Conservation (phyloP, 2,329 filamentous ascomycete genomes). For the Endoconidiophora polonica region DNA sequence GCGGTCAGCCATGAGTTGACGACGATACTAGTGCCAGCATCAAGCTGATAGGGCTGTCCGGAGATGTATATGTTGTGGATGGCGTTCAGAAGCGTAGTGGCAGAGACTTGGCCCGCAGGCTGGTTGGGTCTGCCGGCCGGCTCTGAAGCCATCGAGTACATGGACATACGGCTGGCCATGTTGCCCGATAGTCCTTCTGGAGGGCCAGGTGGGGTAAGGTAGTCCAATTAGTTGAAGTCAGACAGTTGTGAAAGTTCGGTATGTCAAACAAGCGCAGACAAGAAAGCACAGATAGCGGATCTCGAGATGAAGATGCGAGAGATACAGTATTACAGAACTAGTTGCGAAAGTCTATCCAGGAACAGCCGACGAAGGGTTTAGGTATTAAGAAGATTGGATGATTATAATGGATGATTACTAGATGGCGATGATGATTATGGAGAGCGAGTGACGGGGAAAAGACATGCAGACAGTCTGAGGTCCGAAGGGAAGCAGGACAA, state of each 20-base stretch:
- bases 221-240: background rate
- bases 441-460: too few relatives aligned
- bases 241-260: background rate
- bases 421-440: too few relatives aligned
- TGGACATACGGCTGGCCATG: constrained; percentile 51
- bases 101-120: constrained; percentile 59
- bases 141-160: constrained; percentile 51
- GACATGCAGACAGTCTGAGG: too few relatives aligned
- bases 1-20: constrained; percentile 94
- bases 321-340: too few relatives aligned
- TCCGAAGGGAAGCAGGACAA: too few relatives aligned
- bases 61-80: constrained; percentile 79
- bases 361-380: too few relatives aligned
- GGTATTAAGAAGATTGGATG: too few relatives aligned
- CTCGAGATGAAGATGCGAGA: background rate
- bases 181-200: constrained; percentile 6
- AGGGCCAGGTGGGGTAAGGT: background rate
- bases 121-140: constrained; percentile 36
- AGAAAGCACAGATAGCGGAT: background rate
- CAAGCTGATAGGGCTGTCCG: constrained; percentile 67
- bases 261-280: background rate
- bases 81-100: constrained; percentile 80
- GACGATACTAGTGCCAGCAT: constrained; percentile 77
- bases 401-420: background rate
- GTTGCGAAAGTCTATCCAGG: too few relatives aligned